Percentiles rank a stretch among this genome's conserved stretches.
phyloP scores from a whole-genome alignment of 2,329 filamentous ascomycete genomes.

The Calonectria crousiana region DNA sequence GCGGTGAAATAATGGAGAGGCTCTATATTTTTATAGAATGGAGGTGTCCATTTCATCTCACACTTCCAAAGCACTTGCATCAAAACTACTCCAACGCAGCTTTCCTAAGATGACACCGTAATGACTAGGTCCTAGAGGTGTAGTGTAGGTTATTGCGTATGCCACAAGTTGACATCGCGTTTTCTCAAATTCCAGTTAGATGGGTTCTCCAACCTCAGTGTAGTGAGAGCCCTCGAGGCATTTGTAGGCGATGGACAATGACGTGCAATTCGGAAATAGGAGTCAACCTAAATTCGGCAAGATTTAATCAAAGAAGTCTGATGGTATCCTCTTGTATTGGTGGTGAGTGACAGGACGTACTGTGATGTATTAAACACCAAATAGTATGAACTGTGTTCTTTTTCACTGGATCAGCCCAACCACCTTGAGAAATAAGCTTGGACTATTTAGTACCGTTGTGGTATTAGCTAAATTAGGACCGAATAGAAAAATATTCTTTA shows the following conservation, averaged over 20 bases:
- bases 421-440: no score
- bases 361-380: not conserved
- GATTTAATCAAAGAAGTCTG: not conserved
- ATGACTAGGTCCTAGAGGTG: no score
- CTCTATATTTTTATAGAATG: not conserved
- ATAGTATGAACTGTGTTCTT: not conserved
- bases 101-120: not conserved
- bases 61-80: not conserved
- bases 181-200: not conserved
- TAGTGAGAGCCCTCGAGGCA: not conserved
- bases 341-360: not conserved
- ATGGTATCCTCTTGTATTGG: not conserved
- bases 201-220: not conserved
- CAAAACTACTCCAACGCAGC: not conserved
- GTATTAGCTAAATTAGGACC: not conserved
- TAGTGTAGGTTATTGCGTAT: not conserved
- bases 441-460: not conserved
- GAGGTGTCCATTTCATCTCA: not conserved
- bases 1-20: slow-evolving; percentile 48
- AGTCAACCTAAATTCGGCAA: not conserved
- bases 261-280: not conserved
- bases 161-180: not conserved
- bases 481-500: not conserved
- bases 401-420: not conserved
- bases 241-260: not conserved